Evolutionary conservation across 139 green algal species (phyloP).

Genomic region (Raphidocelis subcapitata): DNA sequence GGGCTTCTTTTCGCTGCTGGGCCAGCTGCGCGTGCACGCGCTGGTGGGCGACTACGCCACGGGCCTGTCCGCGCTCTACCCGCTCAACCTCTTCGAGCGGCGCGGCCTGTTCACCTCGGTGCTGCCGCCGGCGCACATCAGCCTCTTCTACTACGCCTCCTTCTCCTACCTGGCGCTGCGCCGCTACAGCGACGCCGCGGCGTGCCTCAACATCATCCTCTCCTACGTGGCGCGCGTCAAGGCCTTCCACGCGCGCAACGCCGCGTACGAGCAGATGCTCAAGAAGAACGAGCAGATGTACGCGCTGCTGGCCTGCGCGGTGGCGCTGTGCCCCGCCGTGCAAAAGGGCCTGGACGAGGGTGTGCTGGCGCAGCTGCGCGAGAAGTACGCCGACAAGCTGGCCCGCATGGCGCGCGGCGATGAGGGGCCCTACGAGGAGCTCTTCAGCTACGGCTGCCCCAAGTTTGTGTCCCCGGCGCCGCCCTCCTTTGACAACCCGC

Average conservation of each 20-base stretch:
- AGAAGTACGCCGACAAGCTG: constrained; percentile 43
- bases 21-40: constrained; percentile 87
- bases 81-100: constrained; percentile 62
- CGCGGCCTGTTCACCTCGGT: constrained; percentile 71
- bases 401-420: constrained; percentile 39
- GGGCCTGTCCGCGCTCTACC: constrained; percentile 18
- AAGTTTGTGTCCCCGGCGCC: constrained; percentile 89
- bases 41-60: constrained; percentile 90
- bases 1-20: constrained; percentile 94
- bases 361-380: constrained; percentile 55
- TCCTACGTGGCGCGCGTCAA: constrained; percentile 87
- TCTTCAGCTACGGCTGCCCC: constrained; percentile 95
- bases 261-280: constrained; percentile 67
- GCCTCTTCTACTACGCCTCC: constrained; percentile 93
- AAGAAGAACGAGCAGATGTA: constrained; percentile 99
- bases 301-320: constrained; percentile 80
- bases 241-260: constrained; percentile 60
- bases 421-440: constrained; percentile 80
- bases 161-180: constrained; percentile 93
- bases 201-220: constrained; percentile 87
- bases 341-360: constrained; percentile 70
- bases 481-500: constrained; percentile 66
- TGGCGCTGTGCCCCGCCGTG: constrained; percentile 78
- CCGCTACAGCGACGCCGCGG: constrained; percentile 36
- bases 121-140: constrained; percentile 84